Evolutionary conservation across 164 flowering plant genomes (phyloP).

Genomic region (Tetrastigma voinierianum): DNA sequence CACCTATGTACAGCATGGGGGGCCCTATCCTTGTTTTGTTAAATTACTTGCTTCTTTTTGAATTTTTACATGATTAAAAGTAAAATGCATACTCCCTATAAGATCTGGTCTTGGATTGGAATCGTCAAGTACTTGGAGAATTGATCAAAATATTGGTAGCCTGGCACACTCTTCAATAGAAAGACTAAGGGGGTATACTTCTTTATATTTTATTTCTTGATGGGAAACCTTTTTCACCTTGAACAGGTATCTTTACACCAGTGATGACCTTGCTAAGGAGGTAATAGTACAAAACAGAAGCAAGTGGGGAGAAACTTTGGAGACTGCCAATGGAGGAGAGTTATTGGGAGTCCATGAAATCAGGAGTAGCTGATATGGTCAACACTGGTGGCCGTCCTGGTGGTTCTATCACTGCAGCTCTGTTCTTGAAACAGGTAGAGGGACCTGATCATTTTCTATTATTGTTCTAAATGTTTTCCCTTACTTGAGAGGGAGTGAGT

Average conservation of each 20-base stretch:
- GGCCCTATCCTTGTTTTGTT: no score
- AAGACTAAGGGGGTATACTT: background rate
- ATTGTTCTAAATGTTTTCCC: background rate
- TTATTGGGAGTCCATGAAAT: conserved; percentile 97
- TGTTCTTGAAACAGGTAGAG: conserved; percentile 90
- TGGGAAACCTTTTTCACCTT: background rate
- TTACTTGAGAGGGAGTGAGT: background rate
- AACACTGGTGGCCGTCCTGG: conserved; percentile 90
- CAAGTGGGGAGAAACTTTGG: conserved; percentile 89
- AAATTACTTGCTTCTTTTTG: no score
- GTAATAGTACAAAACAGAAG: conserved; percentile 72
- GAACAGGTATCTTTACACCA: conserved; percentile 79
- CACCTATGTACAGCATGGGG: no score
- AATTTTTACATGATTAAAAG: no score
- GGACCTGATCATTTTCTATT: background rate
- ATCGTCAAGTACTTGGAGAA: no score
- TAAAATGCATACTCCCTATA: no score
- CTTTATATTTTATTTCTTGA: background rate
- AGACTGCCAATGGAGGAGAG: conserved; percentile 96
- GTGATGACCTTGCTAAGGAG: conserved; percentile 87
- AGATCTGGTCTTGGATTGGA: no score
- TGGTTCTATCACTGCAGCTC: conserved; percentile 89
- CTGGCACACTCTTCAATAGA: no score
- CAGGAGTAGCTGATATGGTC: conserved; percentile 97
- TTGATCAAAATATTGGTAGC: no score